phyloP scores from a whole-genome alignment of 2,329 filamentous ascomycete species.

The Lachnellula willkommii region DNA sequence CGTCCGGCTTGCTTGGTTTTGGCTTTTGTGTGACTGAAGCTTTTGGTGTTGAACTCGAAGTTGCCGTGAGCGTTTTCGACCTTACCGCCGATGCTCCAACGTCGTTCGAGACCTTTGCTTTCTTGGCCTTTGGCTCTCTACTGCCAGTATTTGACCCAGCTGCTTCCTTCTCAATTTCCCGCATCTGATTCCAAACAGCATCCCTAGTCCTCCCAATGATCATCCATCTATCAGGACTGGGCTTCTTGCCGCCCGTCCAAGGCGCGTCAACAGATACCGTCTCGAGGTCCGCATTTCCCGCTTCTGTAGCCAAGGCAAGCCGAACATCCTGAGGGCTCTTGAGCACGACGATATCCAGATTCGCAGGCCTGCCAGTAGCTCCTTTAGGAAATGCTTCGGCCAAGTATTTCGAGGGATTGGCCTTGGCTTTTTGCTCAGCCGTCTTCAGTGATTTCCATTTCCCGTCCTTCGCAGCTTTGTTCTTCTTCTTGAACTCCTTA shows the following conservation, averaged over 20 bases:
- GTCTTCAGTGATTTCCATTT: conserved; percentile 8
- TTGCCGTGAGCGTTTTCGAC: no score
- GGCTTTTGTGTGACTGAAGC: no score
- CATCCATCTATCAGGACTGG: conserved; percentile 14
- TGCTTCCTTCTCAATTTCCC: conserved; percentile 11
- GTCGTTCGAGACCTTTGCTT: neutral
- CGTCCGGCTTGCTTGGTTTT: no score
- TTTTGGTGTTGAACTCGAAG: no score
- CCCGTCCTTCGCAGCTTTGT: conserved; percentile 5
- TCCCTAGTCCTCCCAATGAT: conserved; percentile 15
- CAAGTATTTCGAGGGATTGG: conserved; percentile 10
- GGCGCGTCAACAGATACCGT: conserved; percentile 12
- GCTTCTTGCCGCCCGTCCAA: conserved; percentile 8
- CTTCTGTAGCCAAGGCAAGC: conserved; percentile 3
- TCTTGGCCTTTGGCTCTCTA: neutral
- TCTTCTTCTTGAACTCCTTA: conserved; percentile 13
- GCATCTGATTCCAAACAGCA: conserved; percentile 17
- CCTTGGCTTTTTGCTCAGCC: conserved; percentile 13
- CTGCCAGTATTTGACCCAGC: conserved; percentile 1
- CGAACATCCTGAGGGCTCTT: conserved; percentile 7
- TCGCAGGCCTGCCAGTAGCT: conserved; percentile 12
- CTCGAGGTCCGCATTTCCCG: conserved; percentile 8
- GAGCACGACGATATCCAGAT: conserved; percentile 15
- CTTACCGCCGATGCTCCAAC: no score
- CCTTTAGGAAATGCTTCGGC: conserved; percentile 13